phyloP scores from a whole-genome alignment of 2,329 filamentous ascomycete species.

The Tolypocladium tropicale region DNA sequence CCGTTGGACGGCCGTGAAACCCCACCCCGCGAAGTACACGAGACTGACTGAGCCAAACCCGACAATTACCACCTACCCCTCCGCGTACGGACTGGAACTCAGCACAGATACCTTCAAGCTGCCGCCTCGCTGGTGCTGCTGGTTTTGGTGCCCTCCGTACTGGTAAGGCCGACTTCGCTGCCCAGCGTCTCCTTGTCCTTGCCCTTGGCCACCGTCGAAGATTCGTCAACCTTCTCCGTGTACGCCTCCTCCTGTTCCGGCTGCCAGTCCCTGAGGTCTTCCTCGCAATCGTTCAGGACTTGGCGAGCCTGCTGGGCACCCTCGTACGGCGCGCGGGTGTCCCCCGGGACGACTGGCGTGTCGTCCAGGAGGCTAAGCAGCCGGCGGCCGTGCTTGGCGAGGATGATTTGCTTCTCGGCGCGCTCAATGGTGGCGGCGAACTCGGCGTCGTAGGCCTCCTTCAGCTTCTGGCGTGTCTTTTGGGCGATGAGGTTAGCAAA shows the following conservation, averaged over 20 bases:
- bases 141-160: neutral
- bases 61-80: neutral
- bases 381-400: conserved; percentile 81
- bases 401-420: conserved; percentile 90
- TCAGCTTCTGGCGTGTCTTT: conserved; percentile 89
- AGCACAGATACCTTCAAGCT: neutral
- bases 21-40: neutral
- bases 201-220: conserved; percentile 13
- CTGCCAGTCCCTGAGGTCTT: conserved; percentile 71
- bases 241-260: conserved; percentile 31
- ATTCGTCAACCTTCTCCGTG: conserved; percentile 11
- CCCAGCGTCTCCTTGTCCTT: conserved; percentile 15
- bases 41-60: neutral
- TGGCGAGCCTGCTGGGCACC: conserved; percentile 61
- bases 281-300: conserved; percentile 85
- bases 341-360: conserved; percentile 78
- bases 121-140: neutral
- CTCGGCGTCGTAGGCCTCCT: conserved; percentile 84
- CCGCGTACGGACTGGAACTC: neutral
- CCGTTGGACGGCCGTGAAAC: neutral
- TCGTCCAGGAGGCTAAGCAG: conserved; percentile 83
- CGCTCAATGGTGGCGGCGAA: conserved; percentile 88
- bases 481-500: neutral
- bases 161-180: neutral
- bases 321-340: conserved; percentile 59